phyloP scores from a whole-genome alignment of 768 basidiomycete species.

The Rhodotorula paludigena region DNA sequence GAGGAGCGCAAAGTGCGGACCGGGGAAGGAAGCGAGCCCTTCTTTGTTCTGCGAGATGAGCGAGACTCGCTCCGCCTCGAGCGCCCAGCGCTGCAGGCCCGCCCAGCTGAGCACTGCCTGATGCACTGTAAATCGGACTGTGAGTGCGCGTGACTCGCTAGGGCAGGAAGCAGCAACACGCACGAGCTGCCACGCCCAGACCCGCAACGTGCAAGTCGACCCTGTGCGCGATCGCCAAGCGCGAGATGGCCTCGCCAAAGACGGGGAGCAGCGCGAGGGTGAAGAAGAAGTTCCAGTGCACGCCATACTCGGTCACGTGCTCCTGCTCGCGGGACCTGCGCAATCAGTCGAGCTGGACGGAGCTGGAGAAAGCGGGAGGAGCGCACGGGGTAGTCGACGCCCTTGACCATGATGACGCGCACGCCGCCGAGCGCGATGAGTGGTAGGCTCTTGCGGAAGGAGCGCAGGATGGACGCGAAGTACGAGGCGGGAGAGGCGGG shows the following conservation, averaged over 20 bases:
- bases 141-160: too few relatives aligned
- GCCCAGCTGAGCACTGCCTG: conserved; percentile 60
- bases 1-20: conserved; percentile 47
- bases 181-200: conserved; percentile 20
- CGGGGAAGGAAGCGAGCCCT: conserved; percentile 73
- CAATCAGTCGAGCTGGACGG: neutral
- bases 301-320: conserved; percentile 91
- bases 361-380: neutral
- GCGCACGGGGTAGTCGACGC: conserved; percentile 83
- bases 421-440: conserved; percentile 68
- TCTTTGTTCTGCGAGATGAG: conserved; percentile 83
- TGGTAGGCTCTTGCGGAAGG: conserved; percentile 59
- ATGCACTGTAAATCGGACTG: conserved; percentile 55
- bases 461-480: conserved; percentile 52
- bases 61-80: conserved; percentile 60
- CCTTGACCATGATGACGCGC: conserved; percentile 80
- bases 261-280: conserved; percentile 73
- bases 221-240: neutral
- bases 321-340: conserved; percentile 55
- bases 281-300: conserved; percentile 98
- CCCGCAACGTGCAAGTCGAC: conserved; percentile 20
- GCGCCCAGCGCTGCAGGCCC: conserved; percentile 61
- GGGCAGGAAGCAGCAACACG: neutral
- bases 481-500: conserved; percentile 42
- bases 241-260: conserved; percentile 24